A percentile compares a stretch with the other conserved stretches of the same genome.
phyloP scores from a whole-genome alignment of 176 grass and related monocot species.

The Hordeum vulgare region DNA sequence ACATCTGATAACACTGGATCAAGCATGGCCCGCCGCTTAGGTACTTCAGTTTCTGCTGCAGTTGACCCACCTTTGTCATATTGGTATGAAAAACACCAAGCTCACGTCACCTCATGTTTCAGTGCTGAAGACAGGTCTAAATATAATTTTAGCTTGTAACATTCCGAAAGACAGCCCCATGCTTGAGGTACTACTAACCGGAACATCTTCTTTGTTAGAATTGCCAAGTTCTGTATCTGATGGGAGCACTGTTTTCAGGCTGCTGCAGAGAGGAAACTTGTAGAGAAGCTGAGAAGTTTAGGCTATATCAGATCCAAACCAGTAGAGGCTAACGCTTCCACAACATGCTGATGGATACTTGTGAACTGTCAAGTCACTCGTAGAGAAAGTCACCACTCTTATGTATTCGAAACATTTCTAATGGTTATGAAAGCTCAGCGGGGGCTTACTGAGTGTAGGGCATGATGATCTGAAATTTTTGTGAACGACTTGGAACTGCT shows the following conservation, averaged over 20 bases:
- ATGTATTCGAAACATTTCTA: not conserved
- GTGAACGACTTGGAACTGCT: not conserved
- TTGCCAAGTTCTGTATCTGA: not conserved
- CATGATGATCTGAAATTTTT: not conserved
- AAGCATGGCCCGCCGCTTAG: slow-evolving; percentile 72
- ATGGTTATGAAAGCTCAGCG: not conserved
- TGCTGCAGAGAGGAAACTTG: slow-evolving; percentile 69
- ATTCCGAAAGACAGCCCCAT: slow-evolving; percentile 84
- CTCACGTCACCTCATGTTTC: slow-evolving; percentile 21
- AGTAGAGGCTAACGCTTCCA: slow-evolving; percentile 9
- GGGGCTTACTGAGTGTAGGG: not conserved
- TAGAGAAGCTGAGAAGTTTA: slow-evolving; percentile 68
- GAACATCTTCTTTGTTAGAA: not conserved
- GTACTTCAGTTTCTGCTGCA: slow-evolving; percentile 34
- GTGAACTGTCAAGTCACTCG: not conserved
- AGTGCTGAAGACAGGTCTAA: slow-evolving; percentile 79
- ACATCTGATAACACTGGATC: slow-evolving; percentile 81
- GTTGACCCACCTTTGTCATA: not conserved
- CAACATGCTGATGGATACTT: not conserved
- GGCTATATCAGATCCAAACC: slow-evolving; percentile 41
- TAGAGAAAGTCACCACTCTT: not conserved
- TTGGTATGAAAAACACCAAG: not conserved
- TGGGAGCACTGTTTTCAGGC: slow-evolving; percentile 39
- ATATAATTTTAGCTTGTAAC: slow-evolving; percentile 75
- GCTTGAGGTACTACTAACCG: slow-evolving; percentile 58